phyloP scores from a whole-genome alignment of 768 basidiomycete species.

The Mrakia gelida region DNA sequence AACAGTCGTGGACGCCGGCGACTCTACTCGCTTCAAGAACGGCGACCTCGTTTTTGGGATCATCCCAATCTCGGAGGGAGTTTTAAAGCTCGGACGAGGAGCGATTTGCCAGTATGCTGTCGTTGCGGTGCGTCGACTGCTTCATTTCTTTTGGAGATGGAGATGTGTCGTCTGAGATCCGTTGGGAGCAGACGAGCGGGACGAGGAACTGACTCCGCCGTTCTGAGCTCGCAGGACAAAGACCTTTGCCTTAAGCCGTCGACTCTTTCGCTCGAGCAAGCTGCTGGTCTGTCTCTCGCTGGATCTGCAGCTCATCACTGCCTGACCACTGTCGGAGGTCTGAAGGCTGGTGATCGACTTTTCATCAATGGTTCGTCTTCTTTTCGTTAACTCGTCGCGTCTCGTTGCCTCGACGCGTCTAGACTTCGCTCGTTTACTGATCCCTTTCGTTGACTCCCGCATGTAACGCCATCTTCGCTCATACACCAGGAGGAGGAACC shows the following conservation, averaged over 20 bases:
- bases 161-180: no score
- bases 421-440: neutral
- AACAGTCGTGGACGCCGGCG: conserved; percentile 9
- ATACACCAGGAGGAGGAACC: conserved; percentile 10
- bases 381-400: no score
- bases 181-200: no score
- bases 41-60: conserved; percentile 27
- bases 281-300: conserved; percentile 15
- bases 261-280: conserved; percentile 8
- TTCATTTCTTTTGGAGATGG: no score
- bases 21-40: conserved; percentile 4
- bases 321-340: neutral
- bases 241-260: conserved; percentile 17
- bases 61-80: neutral
- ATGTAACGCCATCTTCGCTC: neutral
- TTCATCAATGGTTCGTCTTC: conserved; percentile 25
- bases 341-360: conserved; percentile 20
- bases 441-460: neutral
- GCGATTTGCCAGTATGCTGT: conserved; percentile 16
- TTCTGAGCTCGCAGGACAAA: conserved; percentile 7
- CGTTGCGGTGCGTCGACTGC: neutral
- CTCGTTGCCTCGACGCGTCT: neutral
- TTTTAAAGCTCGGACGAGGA: conserved; percentile 5
- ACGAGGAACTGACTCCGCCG: no score
- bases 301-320: conserved; percentile 20